phyloP scores from a whole-genome alignment of 2,329 filamentous ascomycete genomes.

The Beauveria caledonica region DNA sequence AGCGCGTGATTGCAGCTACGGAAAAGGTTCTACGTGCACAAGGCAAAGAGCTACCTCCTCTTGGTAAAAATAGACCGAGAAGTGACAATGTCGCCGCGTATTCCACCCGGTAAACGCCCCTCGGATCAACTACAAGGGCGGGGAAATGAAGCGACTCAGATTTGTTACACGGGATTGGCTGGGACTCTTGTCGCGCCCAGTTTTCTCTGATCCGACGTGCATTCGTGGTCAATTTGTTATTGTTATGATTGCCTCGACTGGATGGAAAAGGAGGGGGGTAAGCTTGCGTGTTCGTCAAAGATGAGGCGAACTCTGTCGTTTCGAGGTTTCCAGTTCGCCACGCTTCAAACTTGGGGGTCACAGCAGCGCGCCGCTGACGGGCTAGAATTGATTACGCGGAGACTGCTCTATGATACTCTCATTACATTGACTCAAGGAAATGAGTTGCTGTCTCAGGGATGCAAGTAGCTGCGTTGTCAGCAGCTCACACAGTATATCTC shows the following conservation, averaged over 20 bases:
- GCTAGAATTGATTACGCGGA: background rate
- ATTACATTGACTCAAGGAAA: too few relatives aligned
- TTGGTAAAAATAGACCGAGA: too few relatives aligned
- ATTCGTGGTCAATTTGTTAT: background rate
- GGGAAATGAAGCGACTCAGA: constrained; percentile 7
- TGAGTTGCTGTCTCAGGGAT: background rate
- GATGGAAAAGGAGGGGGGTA: background rate
- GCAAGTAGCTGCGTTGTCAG: background rate
- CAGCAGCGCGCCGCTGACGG: background rate
- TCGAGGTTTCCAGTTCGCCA: background rate
- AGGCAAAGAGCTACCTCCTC: too few relatives aligned
- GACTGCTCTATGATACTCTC: background rate
- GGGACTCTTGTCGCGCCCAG: background rate
- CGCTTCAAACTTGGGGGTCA: background rate
- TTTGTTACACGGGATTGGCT: constrained; percentile 7
- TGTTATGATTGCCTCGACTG: background rate
- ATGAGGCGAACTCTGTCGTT: background rate
- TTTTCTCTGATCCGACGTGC: background rate
- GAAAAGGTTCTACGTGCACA: too few relatives aligned
- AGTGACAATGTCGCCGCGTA: too few relatives aligned
- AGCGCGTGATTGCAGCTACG: too few relatives aligned
- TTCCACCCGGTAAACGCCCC: too few relatives aligned
- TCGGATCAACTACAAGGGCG: background rate
- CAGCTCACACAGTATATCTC: background rate
- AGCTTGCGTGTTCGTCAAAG: background rate